A percentile compares a stretch with the other conserved stretches of the same genome.
phyloP scores from a whole-genome alignment of 495 filamentous ascomycete genomes.

The Penicillium manginii region DNA sequence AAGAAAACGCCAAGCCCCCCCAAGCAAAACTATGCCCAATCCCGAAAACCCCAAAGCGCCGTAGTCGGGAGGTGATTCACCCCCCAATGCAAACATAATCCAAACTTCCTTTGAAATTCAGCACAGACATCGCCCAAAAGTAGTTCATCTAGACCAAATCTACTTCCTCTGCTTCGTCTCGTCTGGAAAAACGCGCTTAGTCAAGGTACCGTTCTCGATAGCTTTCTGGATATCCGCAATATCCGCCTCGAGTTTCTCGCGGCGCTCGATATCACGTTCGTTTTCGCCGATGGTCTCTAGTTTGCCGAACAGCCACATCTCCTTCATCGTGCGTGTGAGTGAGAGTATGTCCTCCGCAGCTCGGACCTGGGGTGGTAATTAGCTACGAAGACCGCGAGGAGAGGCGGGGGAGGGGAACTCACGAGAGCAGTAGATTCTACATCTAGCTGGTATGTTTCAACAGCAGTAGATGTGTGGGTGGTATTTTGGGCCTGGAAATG shows the following conservation, averaged over 20 bases:
- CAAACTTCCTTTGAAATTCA: no score
- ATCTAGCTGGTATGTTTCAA: constrained; percentile 64
- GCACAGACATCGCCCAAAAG: no score
- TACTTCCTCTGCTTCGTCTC: background rate
- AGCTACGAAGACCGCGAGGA: background rate
- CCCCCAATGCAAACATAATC: no score
- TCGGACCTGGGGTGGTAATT: constrained; percentile 51
- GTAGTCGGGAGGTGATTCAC: no score
- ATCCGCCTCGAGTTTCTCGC: constrained; percentile 55
- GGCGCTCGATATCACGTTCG: constrained; percentile 42
- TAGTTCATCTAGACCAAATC: background rate
- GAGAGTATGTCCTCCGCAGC: constrained; percentile 67
- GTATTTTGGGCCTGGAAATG: constrained; percentile 39
- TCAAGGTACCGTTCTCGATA: constrained; percentile 46
- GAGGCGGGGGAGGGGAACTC: constrained; percentile 9
- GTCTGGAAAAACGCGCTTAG: constrained; percentile 23
- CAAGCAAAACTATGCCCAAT: no score
- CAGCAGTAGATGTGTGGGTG: constrained; percentile 52
- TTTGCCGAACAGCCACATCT: constrained; percentile 75
- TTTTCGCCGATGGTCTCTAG: constrained; percentile 64
- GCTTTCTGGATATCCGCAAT: constrained; percentile 50
- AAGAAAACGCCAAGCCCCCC: no score
- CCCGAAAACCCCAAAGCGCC: no score
- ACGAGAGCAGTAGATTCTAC: constrained; percentile 68
- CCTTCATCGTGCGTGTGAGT: constrained; percentile 67